Conservation (phyloP, 257 asterid species). For the Nicotiana undulata region DNA sequence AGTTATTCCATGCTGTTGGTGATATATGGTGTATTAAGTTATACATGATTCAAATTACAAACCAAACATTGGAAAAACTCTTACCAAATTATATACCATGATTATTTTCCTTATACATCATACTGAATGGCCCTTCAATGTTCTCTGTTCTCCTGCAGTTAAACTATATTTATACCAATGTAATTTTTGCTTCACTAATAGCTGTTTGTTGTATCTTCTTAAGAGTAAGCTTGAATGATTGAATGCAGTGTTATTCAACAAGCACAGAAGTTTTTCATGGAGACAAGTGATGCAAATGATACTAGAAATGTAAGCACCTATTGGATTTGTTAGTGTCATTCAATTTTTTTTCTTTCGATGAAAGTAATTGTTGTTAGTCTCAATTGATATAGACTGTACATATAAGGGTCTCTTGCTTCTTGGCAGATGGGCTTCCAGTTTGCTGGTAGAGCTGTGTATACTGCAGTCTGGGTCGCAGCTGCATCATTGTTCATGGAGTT, state of each 20-base stretch:
- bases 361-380: not conserved
- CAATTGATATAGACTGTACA: not conserved
- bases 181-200: not conserved
- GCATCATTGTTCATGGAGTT: conserved; percentile 92
- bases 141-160: not conserved
- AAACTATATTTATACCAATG: not conserved
- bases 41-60: too few species aligned
- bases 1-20: too few species aligned
- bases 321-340: not conserved
- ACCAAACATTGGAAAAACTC: too few species aligned
- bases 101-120: too few species aligned
- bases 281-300: conserved; percentile 64
- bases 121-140: too few species aligned
- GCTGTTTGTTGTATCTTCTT: not conserved
- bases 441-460: conserved; percentile 82
- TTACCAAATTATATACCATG: too few species aligned
- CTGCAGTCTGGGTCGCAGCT: conserved; percentile 99
- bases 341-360: not conserved
- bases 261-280: conserved; percentile 74
- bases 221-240: not conserved
- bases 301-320: conserved; percentile 61
- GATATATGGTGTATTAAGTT: too few species aligned
- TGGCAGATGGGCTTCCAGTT: conserved; percentile 93
- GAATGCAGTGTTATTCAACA: conserved; percentile 80
- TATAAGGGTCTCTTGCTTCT: conserved; percentile 13